Evolutionary conservation across 768 basidiomycete genomes (phyloP), one percentile per base, ranked within the genome.

Genomic region (Wakefieldia striispora): DNA sequence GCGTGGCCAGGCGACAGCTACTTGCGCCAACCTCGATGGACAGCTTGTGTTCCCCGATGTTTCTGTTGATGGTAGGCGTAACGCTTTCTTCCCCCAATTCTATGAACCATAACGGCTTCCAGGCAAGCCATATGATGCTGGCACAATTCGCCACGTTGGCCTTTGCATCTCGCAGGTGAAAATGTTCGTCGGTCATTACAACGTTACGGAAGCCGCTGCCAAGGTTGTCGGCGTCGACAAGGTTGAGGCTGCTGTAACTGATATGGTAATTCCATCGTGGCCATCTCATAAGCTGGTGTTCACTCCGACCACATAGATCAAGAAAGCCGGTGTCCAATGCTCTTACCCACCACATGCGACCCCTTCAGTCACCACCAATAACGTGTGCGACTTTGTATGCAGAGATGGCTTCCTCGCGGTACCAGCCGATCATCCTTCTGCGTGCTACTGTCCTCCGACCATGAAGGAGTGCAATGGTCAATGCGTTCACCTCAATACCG

Each of bases 291-390:
- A 1, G 26, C 26, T 26, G 26, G 26, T 6, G 26, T 26, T 26
- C 26, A 26, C 26, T 26, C 26, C 26, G 26, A 26, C 26, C 26
- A 26, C 11, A 17, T 29, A 70, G 72, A 58, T 71, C 45, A 56
- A 61, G 40, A 34, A 36, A 23, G 21, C 39, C 0, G 59, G 60
- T 34, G 34, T 6, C 26, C 26, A 26, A 8, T 56, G 73, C 49
- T 43, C 58, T 7, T 72, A 66, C 49, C 72, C 72, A 8, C 47
- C 46, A n/a, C 67, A 73, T 40, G 53, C 60, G 0, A 40, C 24
- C 7, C 53, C 64, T 11, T 29, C 54, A 4, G 63, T 59, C 43
- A 51, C 56, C 9, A 5, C 3, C 8, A 48, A 34, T 19, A 51
- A 58, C 16, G 60, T 51, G 16, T 74, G 71, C 31, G 55, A 53